phyloP scores from a whole-genome alignment of 2,329 filamentous ascomycete species.

The Coleophoma crateriformis region DNA sequence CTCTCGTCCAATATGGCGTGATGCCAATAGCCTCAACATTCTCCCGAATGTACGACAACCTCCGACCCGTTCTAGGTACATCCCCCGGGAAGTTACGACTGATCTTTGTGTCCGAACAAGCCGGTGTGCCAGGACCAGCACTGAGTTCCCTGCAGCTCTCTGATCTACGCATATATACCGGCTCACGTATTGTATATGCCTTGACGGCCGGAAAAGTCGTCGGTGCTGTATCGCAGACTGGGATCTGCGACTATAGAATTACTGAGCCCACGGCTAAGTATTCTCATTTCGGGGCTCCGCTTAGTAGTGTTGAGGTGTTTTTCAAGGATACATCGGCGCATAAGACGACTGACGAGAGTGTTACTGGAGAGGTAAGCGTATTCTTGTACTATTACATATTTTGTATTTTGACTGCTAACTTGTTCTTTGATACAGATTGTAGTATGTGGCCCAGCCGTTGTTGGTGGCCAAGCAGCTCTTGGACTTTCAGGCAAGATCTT shows the following conservation, averaged over 20 bases:
- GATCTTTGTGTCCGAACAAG: slow-evolving; percentile 72
- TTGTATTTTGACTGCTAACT: too few relatives aligned
- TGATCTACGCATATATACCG: slow-evolving; percentile 76
- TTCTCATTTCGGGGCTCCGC: slow-evolving; percentile 75
- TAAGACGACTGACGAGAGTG: slow-evolving; percentile 58
- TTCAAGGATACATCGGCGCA: slow-evolving; percentile 56
- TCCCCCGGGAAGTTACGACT: slow-evolving; percentile 72
- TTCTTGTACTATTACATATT: too few relatives aligned
- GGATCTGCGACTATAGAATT: slow-evolving; percentile 79
- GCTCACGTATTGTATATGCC: slow-evolving; percentile 78
- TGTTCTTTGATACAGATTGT: slow-evolving; percentile 46
- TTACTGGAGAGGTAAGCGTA: slow-evolving; percentile 56
- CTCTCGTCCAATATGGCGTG: slow-evolving; percentile 63
- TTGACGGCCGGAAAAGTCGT: slow-evolving; percentile 79
- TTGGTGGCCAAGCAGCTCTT: slow-evolving; percentile 58
- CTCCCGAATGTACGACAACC: slow-evolving; percentile 53
- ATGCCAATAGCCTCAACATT: slow-evolving; percentile 65
- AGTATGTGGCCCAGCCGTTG: slow-evolving; percentile 68
- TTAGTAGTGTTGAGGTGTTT: slow-evolving; percentile 75
- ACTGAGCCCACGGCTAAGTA: slow-evolving; percentile 30
- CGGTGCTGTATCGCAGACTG: slow-evolving; percentile 82
- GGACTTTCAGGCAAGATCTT: slow-evolving; percentile 60
- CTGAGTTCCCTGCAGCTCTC: slow-evolving; percentile 68
- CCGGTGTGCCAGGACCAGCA: slow-evolving; percentile 54
- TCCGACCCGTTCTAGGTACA: slow-evolving; percentile 53